Evolutionary conservation across 495 filamentous ascomycete species (phyloP).

Genomic region (Hyaloscypha hepaticicola): DNA sequence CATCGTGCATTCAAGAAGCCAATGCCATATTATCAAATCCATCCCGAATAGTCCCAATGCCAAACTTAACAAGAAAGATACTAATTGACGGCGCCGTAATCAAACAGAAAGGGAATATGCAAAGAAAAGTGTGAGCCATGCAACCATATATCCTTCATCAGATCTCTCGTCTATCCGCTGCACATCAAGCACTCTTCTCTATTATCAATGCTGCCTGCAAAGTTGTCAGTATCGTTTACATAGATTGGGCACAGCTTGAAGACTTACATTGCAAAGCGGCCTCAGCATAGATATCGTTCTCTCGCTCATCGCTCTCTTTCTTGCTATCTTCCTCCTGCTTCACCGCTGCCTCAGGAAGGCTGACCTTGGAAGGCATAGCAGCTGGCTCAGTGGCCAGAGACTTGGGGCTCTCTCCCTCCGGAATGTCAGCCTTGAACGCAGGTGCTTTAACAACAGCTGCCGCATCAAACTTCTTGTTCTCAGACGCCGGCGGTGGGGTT

Average conservation of each 20-base stretch:
- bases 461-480: conserved; percentile 37
- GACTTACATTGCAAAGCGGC: conserved; percentile 81
- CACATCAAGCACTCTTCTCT: conserved; percentile 88
- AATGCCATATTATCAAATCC: background rate
- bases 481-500: conserved; percentile 52
- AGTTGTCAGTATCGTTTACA: conserved; percentile 12
- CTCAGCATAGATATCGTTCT: conserved; percentile 91
- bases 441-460: conserved; percentile 42
- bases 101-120: background rate
- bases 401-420: conserved; percentile 75
- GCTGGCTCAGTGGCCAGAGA: conserved; percentile 67
- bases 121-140: conserved; percentile 25
- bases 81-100: background rate
- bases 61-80: background rate
- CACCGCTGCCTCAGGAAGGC: conserved; percentile 52
- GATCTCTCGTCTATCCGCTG: conserved; percentile 53
- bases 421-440: conserved; percentile 64
- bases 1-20: background rate
- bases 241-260: background rate
- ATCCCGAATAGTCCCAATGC: background rate
- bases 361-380: conserved; percentile 48
- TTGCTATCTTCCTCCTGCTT: conserved; percentile 67
- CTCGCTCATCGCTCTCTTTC: conserved; percentile 64
- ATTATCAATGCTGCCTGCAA: conserved; percentile 79
- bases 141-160: conserved; percentile 24